Evolutionary conservation across 192 early-diverging fungal genomes (phyloP), one percentile per base, ranked within the genome.

Genomic region (Rhizophlyctis rosea): DNA sequence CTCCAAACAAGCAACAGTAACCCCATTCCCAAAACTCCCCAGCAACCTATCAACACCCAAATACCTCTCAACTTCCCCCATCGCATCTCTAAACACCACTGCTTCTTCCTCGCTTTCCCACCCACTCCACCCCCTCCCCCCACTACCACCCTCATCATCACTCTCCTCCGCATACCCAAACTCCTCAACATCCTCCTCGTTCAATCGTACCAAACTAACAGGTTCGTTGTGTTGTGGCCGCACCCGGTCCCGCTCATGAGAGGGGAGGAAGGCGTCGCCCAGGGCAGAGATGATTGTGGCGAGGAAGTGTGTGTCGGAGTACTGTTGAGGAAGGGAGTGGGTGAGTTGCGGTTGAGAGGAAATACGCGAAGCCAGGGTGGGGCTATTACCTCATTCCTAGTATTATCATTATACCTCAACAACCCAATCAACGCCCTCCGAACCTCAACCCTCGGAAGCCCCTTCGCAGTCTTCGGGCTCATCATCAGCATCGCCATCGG

Each of bases 371-470:
- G n/a, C n/a, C n/a, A n/a, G n/a, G n/a, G n/a, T n/a, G n/a, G n/a
- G n/a, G n/a, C n/a, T 2, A 51, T 71, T 75, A 81, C 80, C 65
- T 76, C 71, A 68, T 96, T 98, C 50, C 87, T 86, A 48, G 88
- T 87, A 65, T 97, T 99, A 72, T 97, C 94, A 71, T 99, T 99
- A 73, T 87, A 92, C 39, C 83, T 74, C 53, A 97, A 76, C n/a
- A 94, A 72, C 29, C 87, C 82, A 54, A 94, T 58, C 31, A 99
- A 58, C 29, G 92, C 77, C 7, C 80, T 64, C 0, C 90, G 82
- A 16, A 71, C 61, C 63, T 72, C 33, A 3, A 47, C 34, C 18
- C 11, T n/a, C n/a, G n/a, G n/a, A n/a, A n/a, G 34, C 11, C 28
- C 7, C 27, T 39, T 25, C 13, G 7, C 31, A 27, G 27, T 62